Base-by-base conservation (phyloP, 805 yeast species). In the Danielia reshetovae region DNA sequence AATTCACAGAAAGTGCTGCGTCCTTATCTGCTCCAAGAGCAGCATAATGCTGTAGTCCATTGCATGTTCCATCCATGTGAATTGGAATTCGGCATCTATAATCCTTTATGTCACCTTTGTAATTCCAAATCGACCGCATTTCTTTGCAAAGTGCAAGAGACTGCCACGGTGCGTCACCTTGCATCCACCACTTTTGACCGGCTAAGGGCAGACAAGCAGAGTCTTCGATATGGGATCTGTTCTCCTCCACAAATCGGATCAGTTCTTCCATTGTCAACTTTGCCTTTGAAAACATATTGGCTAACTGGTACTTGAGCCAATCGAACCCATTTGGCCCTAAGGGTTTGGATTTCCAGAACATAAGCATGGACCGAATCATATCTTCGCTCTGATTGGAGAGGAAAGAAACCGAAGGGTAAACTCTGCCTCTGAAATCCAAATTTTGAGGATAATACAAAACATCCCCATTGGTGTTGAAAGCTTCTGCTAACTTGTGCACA, bases 41-140 rank as follows among this genome's bases (percentile, higher is more conserved):
- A 5, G 73, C 66, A 45, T 67, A 68, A 40, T 68, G 73, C 45
- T 68, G 73, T 24, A 68, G 55, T 2, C 73, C 73, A 43, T 68
- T 68, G 36, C 73, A 68, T 0, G 72, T 61, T 0, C 73, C 73
- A 45, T 68, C 73, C 39, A 59, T 66, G 33, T 65, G 70, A 6
- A 68, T 52, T 0, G 72, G 65, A 13, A 65, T 49, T 24, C 70
- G 42, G 18, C 59, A 48, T 12, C 29, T 29, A 29, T 42, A 67
- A 0, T 49, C 38, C 18, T 50, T 40, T 3, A 57, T 26, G 1
- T 47, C 34, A 2, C 52, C 51, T 4, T 25, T 7, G 22, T 27
- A 39, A 5, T 48, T 17, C 27, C 51, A 40, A 1, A 64, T 48
- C 3, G 29, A 30, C 1, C 24, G 17, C 7, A 67, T 29, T 41